A percentile compares a stretch with the other conserved stretches of the same genome.
phyloP scores from a whole-genome alignment of 23 red algal species.

The Gracilaria domingensis region DNA sequence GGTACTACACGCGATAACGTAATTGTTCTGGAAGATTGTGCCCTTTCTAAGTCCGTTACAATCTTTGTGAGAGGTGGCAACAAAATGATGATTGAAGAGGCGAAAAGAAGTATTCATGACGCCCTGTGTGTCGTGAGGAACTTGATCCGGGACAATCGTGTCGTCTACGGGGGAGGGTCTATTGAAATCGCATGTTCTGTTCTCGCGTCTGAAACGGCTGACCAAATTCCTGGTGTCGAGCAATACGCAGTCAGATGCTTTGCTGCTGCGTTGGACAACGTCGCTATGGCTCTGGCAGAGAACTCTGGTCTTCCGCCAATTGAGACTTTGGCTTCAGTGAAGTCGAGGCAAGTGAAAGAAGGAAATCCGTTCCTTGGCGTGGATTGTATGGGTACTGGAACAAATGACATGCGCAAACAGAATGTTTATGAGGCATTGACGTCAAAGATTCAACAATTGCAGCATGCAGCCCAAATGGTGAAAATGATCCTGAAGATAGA shows the following conservation, averaged over 20 bases:
- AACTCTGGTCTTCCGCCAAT: constrained; percentile 94
- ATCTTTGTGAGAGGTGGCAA: constrained; percentile 97
- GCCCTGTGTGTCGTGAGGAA: constrained; percentile 98
- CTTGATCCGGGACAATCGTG: constrained; percentile 91
- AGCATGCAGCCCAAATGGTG: constrained; percentile 92
- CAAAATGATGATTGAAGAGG: constrained; percentile 99
- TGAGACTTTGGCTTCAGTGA: constrained; percentile 80
- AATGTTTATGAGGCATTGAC: constrained; percentile 94
- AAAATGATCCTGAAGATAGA: constrained; percentile 99
- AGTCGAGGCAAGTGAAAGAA: constrained; percentile 87
- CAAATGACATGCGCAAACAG: constrained; percentile 96
- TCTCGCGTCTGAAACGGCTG: constrained; percentile 83
- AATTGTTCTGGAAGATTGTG: constrained; percentile 97
- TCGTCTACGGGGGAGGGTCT: constrained; percentile 98
- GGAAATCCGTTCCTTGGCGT: constrained; percentile 86
- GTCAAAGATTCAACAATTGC: constrained; percentile 95
- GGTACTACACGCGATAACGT: constrained; percentile 97
- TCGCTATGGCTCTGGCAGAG: constrained; percentile 94
- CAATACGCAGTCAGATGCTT: constrained; percentile 97
- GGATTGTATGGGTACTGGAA: constrained; percentile 89
- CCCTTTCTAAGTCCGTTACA: constrained; percentile 89
- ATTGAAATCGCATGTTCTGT: constrained; percentile 93
- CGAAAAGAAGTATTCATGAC: constrained; percentile 98
- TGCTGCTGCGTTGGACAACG: constrained; percentile 92
- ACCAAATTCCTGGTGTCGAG: constrained; percentile 87